A percentile compares a stretch with the other conserved stretches of the same genome.
Evolutionary conservation across 148 eudicot genomes (phyloP).

Genomic region (Rhododendron griersonianum): DNA sequence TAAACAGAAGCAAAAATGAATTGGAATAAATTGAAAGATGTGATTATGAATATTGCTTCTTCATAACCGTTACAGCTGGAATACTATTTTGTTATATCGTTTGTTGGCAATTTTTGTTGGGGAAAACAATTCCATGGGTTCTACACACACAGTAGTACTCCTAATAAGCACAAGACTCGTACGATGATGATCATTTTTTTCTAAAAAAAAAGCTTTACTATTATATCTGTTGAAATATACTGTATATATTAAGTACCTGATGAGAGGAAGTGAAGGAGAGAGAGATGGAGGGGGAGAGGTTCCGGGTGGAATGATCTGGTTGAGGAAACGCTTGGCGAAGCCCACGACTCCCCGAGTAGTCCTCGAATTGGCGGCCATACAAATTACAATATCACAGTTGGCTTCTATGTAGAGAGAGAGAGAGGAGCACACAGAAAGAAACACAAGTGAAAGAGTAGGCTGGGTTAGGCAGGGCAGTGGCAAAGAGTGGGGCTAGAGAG

Average conservation of each 20-base stretch:
- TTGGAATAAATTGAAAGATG: neutral
- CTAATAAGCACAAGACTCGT: no score
- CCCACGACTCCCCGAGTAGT: constrained; percentile 25
- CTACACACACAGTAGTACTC: neutral
- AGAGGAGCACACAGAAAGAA: no score
- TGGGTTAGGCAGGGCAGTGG: neutral
- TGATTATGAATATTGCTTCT: neutral
- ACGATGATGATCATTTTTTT: neutral
- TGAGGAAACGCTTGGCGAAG: constrained; percentile 30
- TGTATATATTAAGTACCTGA: constrained; percentile 17
- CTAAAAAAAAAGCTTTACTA: neutral
- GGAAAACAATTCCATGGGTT: neutral
- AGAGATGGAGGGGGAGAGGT: constrained; percentile 12
- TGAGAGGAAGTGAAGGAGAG: constrained; percentile 10
- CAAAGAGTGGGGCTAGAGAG: neutral
- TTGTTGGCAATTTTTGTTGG: neutral
- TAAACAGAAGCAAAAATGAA: neutral
- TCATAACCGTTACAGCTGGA: neutral
- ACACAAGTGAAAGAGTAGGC: neutral
- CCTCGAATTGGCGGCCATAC: constrained; percentile 47
- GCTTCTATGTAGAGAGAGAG: neutral
- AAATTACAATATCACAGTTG: neutral
- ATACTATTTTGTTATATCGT: neutral
- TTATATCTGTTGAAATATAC: neutral
- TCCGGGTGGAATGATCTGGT: constrained; percentile 23